These are phyloP conservation scores for Leccinum incarnatum DNA, from an alignment of 768 basidiomycete genomes.

Conservation along the genomic window DNA sequence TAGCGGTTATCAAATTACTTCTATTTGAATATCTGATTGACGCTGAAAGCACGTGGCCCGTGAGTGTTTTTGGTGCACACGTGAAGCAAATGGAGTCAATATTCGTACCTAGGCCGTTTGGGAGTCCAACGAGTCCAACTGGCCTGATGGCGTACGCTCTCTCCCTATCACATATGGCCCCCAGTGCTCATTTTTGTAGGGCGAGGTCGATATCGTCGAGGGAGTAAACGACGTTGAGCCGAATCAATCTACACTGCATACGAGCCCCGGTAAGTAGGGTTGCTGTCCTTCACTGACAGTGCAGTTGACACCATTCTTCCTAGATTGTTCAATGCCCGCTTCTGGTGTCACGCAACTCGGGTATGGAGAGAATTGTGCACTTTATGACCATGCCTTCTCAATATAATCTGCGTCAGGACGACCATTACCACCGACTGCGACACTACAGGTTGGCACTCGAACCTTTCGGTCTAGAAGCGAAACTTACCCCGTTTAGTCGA, in stretches of 20 bases:
- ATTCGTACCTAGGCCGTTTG: slow-evolving; percentile 26
- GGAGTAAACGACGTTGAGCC: slow-evolving; percentile 53
- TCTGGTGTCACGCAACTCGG: slow-evolving; percentile 23
- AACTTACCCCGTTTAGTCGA: slow-evolving; percentile 18
- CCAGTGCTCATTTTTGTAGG: slow-evolving; percentile 12
- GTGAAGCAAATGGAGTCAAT: slow-evolving; percentile 11
- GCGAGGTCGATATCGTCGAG: slow-evolving; percentile 32
- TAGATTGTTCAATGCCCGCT: slow-evolving; percentile 30
- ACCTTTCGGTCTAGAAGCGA: background rate
- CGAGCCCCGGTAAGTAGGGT: slow-evolving; percentile 39
- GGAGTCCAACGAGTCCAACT: slow-evolving; percentile 24
- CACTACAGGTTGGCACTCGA: slow-evolving; percentile 9
- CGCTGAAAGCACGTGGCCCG: slow-evolving; percentile 36
- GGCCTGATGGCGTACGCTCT: slow-evolving; percentile 25
- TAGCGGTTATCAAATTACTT: background rate
- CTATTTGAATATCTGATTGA: background rate
- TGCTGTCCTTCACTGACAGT: background rate
- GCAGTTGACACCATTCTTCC: background rate
- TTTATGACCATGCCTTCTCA: background rate
- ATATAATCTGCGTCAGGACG: slow-evolving; percentile 12
- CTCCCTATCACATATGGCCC: background rate
- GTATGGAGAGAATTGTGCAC: slow-evolving; percentile 8
- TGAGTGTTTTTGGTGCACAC: slow-evolving; percentile 12
- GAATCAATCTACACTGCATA: slow-evolving; percentile 57
- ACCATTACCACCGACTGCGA: slow-evolving; percentile 25